These are phyloP conservation scores for Heliosperma pusillum DNA, from an alignment of 148 eudicot species.

Conservation along the genomic window DNA sequence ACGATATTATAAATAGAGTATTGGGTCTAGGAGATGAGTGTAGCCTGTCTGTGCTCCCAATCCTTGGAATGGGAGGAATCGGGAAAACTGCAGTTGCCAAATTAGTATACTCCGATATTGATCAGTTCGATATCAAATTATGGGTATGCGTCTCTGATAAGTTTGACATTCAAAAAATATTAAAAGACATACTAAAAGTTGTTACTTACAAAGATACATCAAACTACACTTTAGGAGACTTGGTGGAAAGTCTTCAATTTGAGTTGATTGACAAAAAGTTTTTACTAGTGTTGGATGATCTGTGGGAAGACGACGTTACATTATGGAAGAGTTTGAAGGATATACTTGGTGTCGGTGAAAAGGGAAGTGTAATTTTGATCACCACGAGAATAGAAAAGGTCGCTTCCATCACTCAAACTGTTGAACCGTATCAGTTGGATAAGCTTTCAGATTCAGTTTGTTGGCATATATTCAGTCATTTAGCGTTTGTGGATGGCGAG, in stretches of 20 bases:
- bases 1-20: not conserved
- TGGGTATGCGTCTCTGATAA: constrained; percentile 32
- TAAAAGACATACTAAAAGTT: constrained; percentile 14
- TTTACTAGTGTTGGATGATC: constrained; percentile 33
- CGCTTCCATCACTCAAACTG: constrained; percentile 11
- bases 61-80: constrained; percentile 33
- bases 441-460: constrained; percentile 7
- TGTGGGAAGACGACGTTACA: constrained; percentile 18
- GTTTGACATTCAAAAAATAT: constrained; percentile 9
- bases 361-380: constrained; percentile 20
- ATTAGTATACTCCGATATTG: constrained; percentile 17
- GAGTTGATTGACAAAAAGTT: constrained; percentile 1
- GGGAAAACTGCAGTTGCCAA: constrained; percentile 38
- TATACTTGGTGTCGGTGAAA: constrained; percentile 9
- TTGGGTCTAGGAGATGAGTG: not conserved
- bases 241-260: constrained; percentile 3
- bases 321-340: constrained; percentile 16
- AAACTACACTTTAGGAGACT: not conserved
- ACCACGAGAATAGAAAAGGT: constrained; percentile 28
- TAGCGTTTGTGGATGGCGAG: not conserved
- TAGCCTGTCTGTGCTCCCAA: constrained; percentile 19
- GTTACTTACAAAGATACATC: not conserved
- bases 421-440: not conserved
- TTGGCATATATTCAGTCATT: not conserved
- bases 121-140: constrained; percentile 16